Conservation (phyloP, 169 alveolate species). For the Eimeria brunetti region DNA sequence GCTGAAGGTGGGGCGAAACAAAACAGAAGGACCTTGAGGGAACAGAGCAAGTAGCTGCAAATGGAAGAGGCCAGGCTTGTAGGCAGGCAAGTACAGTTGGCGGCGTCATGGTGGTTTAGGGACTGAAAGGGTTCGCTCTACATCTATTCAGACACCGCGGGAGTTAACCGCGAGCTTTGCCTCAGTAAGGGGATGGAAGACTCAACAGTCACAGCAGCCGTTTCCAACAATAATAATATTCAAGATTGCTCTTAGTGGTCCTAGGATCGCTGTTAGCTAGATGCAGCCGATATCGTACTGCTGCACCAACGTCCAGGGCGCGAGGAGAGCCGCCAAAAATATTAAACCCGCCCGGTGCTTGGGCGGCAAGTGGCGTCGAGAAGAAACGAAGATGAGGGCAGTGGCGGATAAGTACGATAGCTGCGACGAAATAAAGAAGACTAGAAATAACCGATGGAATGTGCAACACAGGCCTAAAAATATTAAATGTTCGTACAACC, state of each 20-base stretch:
- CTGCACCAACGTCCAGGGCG: constrained; percentile 51
- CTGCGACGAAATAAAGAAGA: neutral
- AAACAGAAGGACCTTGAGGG: neutral
- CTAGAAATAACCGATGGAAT: neutral
- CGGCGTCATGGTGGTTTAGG: neutral
- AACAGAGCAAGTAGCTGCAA: neutral
- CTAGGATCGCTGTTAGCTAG: neutral
- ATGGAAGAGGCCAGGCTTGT: neutral
- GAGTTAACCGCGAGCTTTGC: neutral
- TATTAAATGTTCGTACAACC: neutral
- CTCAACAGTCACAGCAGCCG: neutral
- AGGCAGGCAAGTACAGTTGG: neutral
- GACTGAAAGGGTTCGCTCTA: neutral
- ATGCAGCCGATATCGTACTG: neutral
- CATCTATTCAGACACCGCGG: neutral
- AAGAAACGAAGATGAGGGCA: constrained; percentile 29
- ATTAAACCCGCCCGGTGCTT: neutral
- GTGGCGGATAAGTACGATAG: constrained; percentile 4
- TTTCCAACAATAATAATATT: neutral
- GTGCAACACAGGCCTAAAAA: neutral
- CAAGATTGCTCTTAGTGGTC: neutral
- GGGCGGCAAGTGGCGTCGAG: constrained; percentile 40
- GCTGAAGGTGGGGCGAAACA: neutral
- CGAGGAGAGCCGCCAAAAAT: constrained; percentile 38
- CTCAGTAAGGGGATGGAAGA: neutral